phyloP scores from a whole-genome alignment of 2,329 filamentous ascomycete species.

The Hirsutella thompsonii region DNA sequence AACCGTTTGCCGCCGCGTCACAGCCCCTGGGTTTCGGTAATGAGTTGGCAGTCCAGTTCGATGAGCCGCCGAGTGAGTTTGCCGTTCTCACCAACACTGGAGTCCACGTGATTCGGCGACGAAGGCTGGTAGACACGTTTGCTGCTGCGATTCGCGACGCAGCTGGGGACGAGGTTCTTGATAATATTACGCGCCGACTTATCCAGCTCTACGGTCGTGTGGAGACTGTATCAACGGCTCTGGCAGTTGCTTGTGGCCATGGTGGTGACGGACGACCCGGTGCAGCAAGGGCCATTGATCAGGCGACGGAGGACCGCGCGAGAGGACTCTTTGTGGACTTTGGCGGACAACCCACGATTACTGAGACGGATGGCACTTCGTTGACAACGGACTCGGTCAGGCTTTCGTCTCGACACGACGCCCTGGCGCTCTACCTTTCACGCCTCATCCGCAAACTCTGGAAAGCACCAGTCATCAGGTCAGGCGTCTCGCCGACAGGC shows the following conservation, averaged over 20 bases:
- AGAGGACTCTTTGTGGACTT: slow-evolving; percentile 83
- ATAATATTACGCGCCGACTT: slow-evolving; percentile 72
- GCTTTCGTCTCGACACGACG: slow-evolving; percentile 81
- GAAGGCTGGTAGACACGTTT: slow-evolving; percentile 84
- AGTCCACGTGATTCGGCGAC: slow-evolving; percentile 71
- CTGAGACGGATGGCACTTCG: slow-evolving; percentile 60
- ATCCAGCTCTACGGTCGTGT: slow-evolving; percentile 75
- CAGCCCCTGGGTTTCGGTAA: slow-evolving; percentile 79
- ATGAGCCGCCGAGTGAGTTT: slow-evolving; percentile 68
- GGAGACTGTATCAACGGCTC: slow-evolving; percentile 78
- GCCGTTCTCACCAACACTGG: slow-evolving; percentile 87
- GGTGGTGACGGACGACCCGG: slow-evolving; percentile 63
- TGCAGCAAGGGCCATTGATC: slow-evolving; percentile 67
- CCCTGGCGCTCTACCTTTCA: slow-evolving; percentile 75
- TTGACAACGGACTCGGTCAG: slow-evolving; percentile 70
- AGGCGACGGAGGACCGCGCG: slow-evolving; percentile 73
- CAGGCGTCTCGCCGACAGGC: slow-evolving; percentile 36
- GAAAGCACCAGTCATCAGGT: slow-evolving; percentile 62
- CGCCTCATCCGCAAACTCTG: slow-evolving; percentile 82
- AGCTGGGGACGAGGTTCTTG: slow-evolving; percentile 65
- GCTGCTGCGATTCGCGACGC: slow-evolving; percentile 65
- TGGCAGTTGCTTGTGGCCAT: slow-evolving; percentile 91
- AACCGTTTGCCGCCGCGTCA: slow-evolving; percentile 54
- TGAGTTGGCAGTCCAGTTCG: slow-evolving; percentile 92
- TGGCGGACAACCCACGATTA: slow-evolving; percentile 74